phyloP scores from a whole-genome alignment of 2,329 filamentous ascomycete genomes.

The Ilyonectria destructans region DNA sequence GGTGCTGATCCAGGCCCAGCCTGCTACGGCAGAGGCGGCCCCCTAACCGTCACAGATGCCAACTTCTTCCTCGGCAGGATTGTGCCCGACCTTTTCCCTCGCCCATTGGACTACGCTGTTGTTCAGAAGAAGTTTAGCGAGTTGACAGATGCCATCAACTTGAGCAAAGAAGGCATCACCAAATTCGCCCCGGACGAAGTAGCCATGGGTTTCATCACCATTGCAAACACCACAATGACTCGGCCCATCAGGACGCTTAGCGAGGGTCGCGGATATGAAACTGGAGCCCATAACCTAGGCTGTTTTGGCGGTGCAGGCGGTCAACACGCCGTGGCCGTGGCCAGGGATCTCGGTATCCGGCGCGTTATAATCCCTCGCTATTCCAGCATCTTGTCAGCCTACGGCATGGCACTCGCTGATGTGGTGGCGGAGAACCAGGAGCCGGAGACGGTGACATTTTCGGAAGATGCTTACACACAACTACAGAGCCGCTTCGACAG shows the following conservation, averaged over 20 bases:
- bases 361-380: slow-evolving; percentile 60
- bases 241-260: slow-evolving; percentile 55
- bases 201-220: slow-evolving; percentile 54
- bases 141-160: slow-evolving; percentile 58
- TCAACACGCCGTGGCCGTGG: slow-evolving; percentile 59
- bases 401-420: slow-evolving; percentile 51
- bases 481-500: slow-evolving; percentile 6
- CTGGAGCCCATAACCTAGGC: slow-evolving; percentile 54
- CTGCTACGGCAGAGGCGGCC: slow-evolving; percentile 79
- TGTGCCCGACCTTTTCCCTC: slow-evolving; percentile 74
- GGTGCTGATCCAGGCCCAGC: slow-evolving; percentile 80
- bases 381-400: slow-evolving; percentile 59
- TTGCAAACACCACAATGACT: slow-evolving; percentile 56
- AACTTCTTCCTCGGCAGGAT: slow-evolving; percentile 76
- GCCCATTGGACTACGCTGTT: slow-evolving; percentile 60
- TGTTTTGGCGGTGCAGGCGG: slow-evolving; percentile 56
- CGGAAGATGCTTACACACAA: not conserved
- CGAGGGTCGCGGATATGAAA: slow-evolving; percentile 55
- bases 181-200: slow-evolving; percentile 51
- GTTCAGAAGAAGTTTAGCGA: slow-evolving; percentile 56
- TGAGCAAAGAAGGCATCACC: slow-evolving; percentile 49
- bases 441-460: slow-evolving; percentile 30
- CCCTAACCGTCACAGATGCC: slow-evolving; percentile 80
- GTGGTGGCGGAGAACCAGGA: slow-evolving; percentile 56
- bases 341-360: slow-evolving; percentile 56